Conservation (phyloP, 1,284 basidiomycete species). For the Melampsora americana region DNA sequence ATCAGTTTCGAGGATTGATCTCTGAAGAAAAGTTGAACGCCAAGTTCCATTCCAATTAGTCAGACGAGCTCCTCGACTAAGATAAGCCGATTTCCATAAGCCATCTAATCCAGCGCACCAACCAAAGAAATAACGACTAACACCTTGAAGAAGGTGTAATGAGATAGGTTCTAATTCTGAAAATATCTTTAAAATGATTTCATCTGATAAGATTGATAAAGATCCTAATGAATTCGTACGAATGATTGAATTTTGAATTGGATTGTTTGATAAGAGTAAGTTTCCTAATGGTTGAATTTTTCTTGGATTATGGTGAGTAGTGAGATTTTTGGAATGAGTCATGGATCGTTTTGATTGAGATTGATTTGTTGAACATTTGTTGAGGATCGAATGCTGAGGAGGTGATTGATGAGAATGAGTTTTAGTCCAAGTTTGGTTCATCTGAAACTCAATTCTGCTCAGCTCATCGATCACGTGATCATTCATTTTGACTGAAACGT, state of each 20-base stretch:
- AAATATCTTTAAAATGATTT: constrained; percentile 11
- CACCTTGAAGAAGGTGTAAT: constrained; percentile 1
- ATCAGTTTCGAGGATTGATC: constrained; percentile 47
- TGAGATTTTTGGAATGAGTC: too few species aligned
- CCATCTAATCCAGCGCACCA: constrained; percentile 28
- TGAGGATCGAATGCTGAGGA: too few species aligned
- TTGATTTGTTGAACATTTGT: too few species aligned
- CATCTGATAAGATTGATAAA: constrained; percentile 23
- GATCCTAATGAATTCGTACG: constrained; percentile 4
- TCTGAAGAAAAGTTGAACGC: constrained; percentile 49
- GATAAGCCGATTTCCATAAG: constrained; percentile 20
- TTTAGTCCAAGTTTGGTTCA: too few species aligned
- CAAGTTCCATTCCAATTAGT: constrained; percentile 48
- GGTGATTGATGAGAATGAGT: too few species aligned
- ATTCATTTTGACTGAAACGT: too few species aligned
- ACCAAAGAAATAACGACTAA: constrained; percentile 25
- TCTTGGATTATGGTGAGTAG: constrained; percentile 9
- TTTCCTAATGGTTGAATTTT: constrained; percentile 28
- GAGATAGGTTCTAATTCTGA: constrained; percentile 9
- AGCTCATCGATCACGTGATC: too few species aligned
- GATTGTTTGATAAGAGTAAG: constrained; percentile 1
- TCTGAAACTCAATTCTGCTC: too few species aligned
- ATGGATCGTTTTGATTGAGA: too few species aligned
- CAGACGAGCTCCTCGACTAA: constrained; percentile 36
- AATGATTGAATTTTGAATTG: neutral